These are phyloP conservation scores for Vitis amurensis DNA, from an alignment of 164 flowering plant species.

Conservation along the genomic window DNA sequence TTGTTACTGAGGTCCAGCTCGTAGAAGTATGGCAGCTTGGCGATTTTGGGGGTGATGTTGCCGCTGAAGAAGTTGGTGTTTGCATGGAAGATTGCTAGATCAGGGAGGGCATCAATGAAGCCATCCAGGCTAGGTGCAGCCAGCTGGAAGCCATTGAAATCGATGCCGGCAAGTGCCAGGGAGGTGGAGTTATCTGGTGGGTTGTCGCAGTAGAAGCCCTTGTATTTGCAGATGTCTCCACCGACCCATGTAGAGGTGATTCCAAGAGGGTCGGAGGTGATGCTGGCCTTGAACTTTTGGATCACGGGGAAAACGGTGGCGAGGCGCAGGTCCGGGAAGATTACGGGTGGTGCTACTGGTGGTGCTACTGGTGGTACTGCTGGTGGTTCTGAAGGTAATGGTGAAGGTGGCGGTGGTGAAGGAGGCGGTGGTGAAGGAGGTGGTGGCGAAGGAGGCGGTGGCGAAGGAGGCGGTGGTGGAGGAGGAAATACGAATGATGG, in stretches of 20 bases:
- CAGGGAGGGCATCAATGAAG: conserved; percentile 33
- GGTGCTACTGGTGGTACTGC: too few relatives aligned
- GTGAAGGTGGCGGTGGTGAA: conserved; percentile 7
- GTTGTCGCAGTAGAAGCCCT: conserved; percentile 53
- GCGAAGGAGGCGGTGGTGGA: background rate
- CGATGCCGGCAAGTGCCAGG: conserved; percentile 25
- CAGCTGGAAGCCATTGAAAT: conserved; percentile 37
- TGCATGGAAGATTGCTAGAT: conserved; percentile 36
- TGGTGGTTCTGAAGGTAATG: too few relatives aligned
- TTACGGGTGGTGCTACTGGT: conserved; percentile 8
- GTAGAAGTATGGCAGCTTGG: conserved; percentile 24
- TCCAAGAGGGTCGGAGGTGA: conserved; percentile 44
- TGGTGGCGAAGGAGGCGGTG: conserved; percentile 7
- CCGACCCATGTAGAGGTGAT: conserved; percentile 59
- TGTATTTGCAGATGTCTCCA: conserved; percentile 52
- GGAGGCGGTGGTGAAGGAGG: background rate
- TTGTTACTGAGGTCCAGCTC: conserved; percentile 44
- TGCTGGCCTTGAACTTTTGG: conserved; percentile 46
- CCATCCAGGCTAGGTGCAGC: conserved; percentile 27
- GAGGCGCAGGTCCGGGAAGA: conserved; percentile 39
- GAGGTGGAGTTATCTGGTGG: conserved; percentile 42
- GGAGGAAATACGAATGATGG: too few relatives aligned
- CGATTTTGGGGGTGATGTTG: conserved; percentile 17
- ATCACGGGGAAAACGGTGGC: conserved; percentile 41
- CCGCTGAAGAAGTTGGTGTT: conserved; percentile 41